These are phyloP conservation scores for Lactarius tabidus DNA, from an alignment of 768 basidiomycete species.

Conservation along the genomic window DNA sequence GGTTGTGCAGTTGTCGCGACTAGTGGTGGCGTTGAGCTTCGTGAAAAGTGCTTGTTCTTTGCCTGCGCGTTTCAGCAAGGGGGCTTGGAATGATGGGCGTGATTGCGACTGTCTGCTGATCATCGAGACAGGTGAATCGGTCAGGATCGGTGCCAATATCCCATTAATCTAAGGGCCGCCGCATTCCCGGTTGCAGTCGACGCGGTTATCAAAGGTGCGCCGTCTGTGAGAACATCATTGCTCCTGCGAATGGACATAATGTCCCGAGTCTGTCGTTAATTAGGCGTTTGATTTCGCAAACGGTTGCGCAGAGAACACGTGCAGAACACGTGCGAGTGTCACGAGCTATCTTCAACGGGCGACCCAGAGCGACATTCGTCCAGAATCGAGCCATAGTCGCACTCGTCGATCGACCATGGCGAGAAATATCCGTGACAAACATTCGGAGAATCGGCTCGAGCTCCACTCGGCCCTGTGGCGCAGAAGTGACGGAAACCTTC, in stretches of 20 bases:
- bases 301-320: conserved; percentile 49
- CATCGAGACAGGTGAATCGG: conserved; percentile 43
- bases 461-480: too few species aligned
- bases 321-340: too few species aligned
- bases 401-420: conserved; percentile 34
- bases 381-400: conserved; percentile 41
- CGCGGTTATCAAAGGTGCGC: background rate
- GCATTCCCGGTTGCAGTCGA: conserved; percentile 46
- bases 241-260: conserved; percentile 50
- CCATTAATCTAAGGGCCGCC: conserved; percentile 68
- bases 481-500: too few species aligned
- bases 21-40: background rate
- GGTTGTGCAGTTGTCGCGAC: conserved; percentile 1
- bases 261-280: conserved; percentile 41
- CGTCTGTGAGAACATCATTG: conserved; percentile 45
- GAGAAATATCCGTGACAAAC: conserved; percentile 39
- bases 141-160: conserved; percentile 49
- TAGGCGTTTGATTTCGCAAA: conserved; percentile 31
- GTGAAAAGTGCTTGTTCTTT: background rate
- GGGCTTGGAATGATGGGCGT: background rate
- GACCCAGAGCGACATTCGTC: conserved; percentile 36
- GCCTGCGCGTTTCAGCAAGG: background rate
- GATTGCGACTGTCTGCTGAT: conserved; percentile 1
- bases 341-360: conserved; percentile 48
- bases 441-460: conserved; percentile 14